Evolutionary conservation across 2,329 filamentous ascomycete species (phyloP), one percentile per base, ranked within the genome.

Genomic region (Neonectria sp.): DNA sequence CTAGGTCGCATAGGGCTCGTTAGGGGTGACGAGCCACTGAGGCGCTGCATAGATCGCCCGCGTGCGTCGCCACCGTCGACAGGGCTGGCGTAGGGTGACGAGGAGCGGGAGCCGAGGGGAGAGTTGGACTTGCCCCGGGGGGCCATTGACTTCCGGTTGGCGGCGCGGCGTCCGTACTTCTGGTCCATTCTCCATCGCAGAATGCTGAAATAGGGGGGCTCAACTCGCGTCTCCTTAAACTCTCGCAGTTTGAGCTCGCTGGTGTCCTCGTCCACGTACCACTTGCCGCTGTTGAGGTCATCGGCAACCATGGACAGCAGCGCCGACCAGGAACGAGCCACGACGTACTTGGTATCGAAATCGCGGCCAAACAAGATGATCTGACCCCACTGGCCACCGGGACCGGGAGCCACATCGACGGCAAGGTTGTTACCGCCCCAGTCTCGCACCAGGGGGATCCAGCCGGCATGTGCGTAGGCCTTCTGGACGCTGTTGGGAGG

Each of bases 401-500:
- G 94, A 3, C 96, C 96, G 25, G 96, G 96, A 7, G 95, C 94
- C 65, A 99, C 86, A 81, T 99, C 96, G 53, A 98, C 90, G 21
- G 95, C 95, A 77, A 99, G 87, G 84, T 97, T 97, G 88, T 99
- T 99, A 81, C 96, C 96, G 80, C 96, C 96, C 96, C 96, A 99
- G 81, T 99, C 96, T 74, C 96, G 93, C 65, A 95, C 95, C 37
- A 99, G 86, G 60, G 96, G 95, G 73, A 99, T 98, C 96, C 96
- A 99, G 59, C 91, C 93, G 2, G 95, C 92, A 81, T 99, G 95
- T 3, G 95, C 93, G 78, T 99, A 99, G 0, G 93, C 93, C 80
- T 95, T 97, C 79, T 97, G 95, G 37, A 98, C 92, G 6, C 94
- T 90, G 76, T 93, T 92, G 11, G 93, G 87, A 9, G 96, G 96